These are phyloP conservation scores for Dichotomopilus funicola DNA, from an alignment of 2,329 filamentous ascomycete species.

Conservation along the genomic window DNA sequence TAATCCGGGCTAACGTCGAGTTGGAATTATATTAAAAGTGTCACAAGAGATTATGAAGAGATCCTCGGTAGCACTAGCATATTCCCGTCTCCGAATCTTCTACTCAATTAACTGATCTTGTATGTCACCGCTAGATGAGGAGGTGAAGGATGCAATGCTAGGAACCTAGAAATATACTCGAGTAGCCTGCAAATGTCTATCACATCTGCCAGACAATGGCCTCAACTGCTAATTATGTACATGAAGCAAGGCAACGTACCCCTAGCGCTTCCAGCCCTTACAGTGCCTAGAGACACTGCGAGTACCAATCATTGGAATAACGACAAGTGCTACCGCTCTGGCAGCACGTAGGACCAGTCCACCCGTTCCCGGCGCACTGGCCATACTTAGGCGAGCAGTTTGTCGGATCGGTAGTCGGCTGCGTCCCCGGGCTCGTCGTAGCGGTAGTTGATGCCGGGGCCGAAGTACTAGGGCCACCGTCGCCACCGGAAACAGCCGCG, in stretches of 20 bases:
- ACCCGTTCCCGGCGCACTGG: not conserved
- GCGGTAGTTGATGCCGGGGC: not conserved
- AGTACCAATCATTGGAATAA: not conserved
- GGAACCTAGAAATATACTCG: not conserved
- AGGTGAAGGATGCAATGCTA: not conserved
- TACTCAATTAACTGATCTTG: not conserved
- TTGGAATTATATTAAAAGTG: not conserved
- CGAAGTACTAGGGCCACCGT: not conserved
- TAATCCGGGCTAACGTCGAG: not conserved
- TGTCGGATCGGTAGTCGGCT: not conserved
- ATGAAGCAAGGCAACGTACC: not conserved
- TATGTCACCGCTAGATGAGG: not conserved
- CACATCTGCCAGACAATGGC: not conserved
- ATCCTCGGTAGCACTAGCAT: not conserved
- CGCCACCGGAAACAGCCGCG: conserved; percentile 3
- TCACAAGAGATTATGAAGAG: not conserved
- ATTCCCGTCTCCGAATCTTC: not conserved
- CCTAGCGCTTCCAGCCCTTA: not conserved
- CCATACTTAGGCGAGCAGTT: not conserved
- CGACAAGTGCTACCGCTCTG: not conserved
- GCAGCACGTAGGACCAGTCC: not conserved
- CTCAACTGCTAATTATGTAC: not conserved
- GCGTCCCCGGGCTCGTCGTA: not conserved
- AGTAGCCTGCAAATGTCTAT: not conserved
- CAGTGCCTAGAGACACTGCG: not conserved